Percentiles rank a stretch among this genome's conserved stretches.
Conservation (phyloP, 2,329 filamentous ascomycete genomes). For the Fusarium longipes region DNA sequence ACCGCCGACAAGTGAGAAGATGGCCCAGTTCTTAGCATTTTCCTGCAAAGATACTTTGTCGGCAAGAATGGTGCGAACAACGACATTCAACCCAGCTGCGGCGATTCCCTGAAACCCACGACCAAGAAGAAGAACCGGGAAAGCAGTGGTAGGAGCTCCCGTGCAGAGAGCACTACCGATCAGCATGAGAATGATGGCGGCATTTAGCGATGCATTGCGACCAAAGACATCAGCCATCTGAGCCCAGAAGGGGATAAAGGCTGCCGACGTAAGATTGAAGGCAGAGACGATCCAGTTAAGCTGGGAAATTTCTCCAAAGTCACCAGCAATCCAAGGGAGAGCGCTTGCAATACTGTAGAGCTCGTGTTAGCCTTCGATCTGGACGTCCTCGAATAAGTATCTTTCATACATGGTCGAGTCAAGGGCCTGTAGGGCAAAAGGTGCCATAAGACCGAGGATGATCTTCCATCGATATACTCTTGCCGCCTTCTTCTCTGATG, state of each 20-base stretch:
- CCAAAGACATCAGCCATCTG: constrained; percentile 75
- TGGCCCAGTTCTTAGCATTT: constrained; percentile 70
- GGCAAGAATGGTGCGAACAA: constrained; percentile 71
- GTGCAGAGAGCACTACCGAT: constrained; percentile 72
- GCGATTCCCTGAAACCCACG: constrained; percentile 72
- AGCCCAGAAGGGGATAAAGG: constrained; percentile 74
- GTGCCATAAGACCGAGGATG: constrained; percentile 67
- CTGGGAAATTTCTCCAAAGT: constrained; percentile 69
- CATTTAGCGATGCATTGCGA: constrained; percentile 67
- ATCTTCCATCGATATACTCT: constrained; percentile 67
- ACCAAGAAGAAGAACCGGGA: constrained; percentile 70
- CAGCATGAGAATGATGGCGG: constrained; percentile 66
- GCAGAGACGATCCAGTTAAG: constrained; percentile 77
- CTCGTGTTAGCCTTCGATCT: constrained; percentile 8
- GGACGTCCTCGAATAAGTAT: background rate
- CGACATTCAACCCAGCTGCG: constrained; percentile 69
- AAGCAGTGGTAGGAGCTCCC: constrained; percentile 63
- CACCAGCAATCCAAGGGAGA: constrained; percentile 67
- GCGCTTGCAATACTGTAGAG: constrained; percentile 51
- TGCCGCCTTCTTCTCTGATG: constrained; percentile 50
- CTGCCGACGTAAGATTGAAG: constrained; percentile 74
- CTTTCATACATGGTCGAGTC: constrained; percentile 68
- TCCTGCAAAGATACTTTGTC: constrained; percentile 72
- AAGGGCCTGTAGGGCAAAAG: constrained; percentile 70
- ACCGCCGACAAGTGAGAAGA: constrained; percentile 70